Base-by-base conservation (phyloP, 2,329 filamentous ascomycete species). In the Fusarium sp. region DNA sequence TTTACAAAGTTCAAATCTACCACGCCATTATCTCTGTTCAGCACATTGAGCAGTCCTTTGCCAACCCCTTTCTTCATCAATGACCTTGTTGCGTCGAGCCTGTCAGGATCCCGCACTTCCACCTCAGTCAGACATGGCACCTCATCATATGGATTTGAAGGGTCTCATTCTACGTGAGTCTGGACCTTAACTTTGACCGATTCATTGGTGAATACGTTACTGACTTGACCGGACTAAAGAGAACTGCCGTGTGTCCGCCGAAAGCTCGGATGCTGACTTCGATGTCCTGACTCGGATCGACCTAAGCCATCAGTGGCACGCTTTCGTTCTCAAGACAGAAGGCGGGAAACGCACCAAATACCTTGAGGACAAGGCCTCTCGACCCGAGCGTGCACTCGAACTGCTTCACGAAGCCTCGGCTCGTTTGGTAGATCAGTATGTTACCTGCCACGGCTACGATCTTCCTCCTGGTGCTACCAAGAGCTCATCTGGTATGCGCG, bases 361-460 rank as follows among this genome's bases (percentile, higher is more conserved):
- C 18, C 71, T 84, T 14, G 79, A 79, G n/a, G 81, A 79, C 25
- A 70, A 78, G 4, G 80, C 74, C 11, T 49, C 64, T 20, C 77
- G 79, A 20, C 62, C 78, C 12, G 61, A 77, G 27, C 77, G 78
- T 7, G 83, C 82, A 14, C 72, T 84, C 10, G 78, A 81, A 55
- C 64, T 76, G 20, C 80, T 85, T n/a, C 80, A 83, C 64, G 64
- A 72, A 49, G 81, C 79, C 65, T 82, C 82, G 14, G 82, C 82
- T n/a, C 80, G 81, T 45, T 80, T 79, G n/a, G 79, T 82, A 45
- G 69, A 78, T 62, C 66, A 69, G 47, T 71, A 70, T 70, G 77
- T 82, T 58, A 44, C 65, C n/a, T 73, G 74, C 29, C 78, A 81
- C 50, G 83, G 82, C 50, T 83, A 80, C 54, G 77, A 71, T 29